Evolutionary conservation across 306 rosid genomes (phyloP).

Genomic region (Rosa rugosa): DNA sequence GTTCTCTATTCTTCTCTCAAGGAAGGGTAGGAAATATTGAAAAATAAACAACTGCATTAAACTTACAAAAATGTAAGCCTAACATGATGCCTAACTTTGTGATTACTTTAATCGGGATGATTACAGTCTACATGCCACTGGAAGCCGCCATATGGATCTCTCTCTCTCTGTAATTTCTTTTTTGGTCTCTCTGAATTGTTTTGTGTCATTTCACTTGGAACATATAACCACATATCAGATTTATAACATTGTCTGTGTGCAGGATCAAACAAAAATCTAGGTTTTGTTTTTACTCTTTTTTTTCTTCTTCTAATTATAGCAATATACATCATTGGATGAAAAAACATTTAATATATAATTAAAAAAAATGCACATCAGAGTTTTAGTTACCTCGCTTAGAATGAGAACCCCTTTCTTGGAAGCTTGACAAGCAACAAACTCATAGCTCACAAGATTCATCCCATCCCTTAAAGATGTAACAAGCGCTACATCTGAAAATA

Average conservation of each 20-base stretch:
- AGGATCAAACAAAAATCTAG: not conserved
- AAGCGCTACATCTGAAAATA: slow-evolving; percentile 79
- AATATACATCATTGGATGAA: not conserved
- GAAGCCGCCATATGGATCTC: not conserved
- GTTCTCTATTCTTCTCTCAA: not conserved
- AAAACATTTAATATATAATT: not conserved
- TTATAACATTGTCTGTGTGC: not conserved
- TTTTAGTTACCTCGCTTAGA: slow-evolving; percentile 74
- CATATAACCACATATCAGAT: not conserved
- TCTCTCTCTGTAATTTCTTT: not conserved
- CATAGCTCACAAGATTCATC: slow-evolving; percentile 98
- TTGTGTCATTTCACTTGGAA: not conserved
- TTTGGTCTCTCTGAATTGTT: not conserved
- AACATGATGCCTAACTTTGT: no score
- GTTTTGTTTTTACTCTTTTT: not conserved
- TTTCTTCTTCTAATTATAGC: not conserved
- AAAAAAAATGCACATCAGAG: not conserved
- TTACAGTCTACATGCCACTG: no score
- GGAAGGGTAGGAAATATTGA: not conserved
- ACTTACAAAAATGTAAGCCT: no score
- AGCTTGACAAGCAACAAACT: slow-evolving; percentile 94
- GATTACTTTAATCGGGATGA: no score
- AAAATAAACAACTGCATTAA: no score
- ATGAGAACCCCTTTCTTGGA: slow-evolving; percentile 96
- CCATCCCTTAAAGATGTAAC: slow-evolving; percentile 97